These are phyloP conservation scores for Naganishia antarctica DNA, from an alignment of 768 basidiomycete genomes.

Conservation along the genomic window DNA sequence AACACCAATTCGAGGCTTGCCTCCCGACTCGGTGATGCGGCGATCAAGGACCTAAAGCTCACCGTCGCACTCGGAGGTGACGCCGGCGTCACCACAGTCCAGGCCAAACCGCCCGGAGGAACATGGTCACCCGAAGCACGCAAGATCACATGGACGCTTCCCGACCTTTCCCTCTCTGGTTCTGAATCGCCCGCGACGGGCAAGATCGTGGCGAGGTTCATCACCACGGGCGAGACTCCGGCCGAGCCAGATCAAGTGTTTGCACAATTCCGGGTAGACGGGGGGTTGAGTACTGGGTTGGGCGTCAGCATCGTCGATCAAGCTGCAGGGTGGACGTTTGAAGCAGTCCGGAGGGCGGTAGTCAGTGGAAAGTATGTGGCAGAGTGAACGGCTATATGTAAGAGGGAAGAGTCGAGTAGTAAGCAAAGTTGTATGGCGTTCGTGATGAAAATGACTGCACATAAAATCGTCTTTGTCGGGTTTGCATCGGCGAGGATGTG, in stretches of 20 bases:
- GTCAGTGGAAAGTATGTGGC: conserved; percentile 46
- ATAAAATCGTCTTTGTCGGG: no score
- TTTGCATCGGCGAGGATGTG: no score
- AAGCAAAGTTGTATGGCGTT: not conserved
- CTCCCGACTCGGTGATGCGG: not conserved
- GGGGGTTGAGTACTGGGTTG: conserved; percentile 43
- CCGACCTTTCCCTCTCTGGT: conserved; percentile 22
- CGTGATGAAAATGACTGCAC: no score
- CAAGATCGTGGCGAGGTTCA: conserved; percentile 50
- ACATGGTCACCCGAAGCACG: conserved; percentile 43
- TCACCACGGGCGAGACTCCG: conserved; percentile 34
- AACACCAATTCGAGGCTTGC: conserved; percentile 32
- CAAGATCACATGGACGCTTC: conserved; percentile 45
- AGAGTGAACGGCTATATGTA: conserved; percentile 25
- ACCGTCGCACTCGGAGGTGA: conserved; percentile 40
- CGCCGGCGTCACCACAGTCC: conserved; percentile 44
- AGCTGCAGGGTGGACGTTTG: conserved; percentile 32
- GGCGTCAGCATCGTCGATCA: conserved; percentile 45
- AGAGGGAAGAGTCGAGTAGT: no score
- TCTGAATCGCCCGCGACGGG: conserved; percentile 28
- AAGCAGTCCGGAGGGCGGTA: conserved; percentile 43
- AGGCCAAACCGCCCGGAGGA: conserved; percentile 51
- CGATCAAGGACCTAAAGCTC: conserved; percentile 23
- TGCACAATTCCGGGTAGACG: conserved; percentile 46
- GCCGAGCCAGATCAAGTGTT: conserved; percentile 40